A percentile compares a stretch with the other conserved stretches of the same genome.
These are phyloP conservation scores for Saccharomycopsis amapae DNA, from an alignment of 805 yeast genomes.

Conservation along the genomic window DNA sequence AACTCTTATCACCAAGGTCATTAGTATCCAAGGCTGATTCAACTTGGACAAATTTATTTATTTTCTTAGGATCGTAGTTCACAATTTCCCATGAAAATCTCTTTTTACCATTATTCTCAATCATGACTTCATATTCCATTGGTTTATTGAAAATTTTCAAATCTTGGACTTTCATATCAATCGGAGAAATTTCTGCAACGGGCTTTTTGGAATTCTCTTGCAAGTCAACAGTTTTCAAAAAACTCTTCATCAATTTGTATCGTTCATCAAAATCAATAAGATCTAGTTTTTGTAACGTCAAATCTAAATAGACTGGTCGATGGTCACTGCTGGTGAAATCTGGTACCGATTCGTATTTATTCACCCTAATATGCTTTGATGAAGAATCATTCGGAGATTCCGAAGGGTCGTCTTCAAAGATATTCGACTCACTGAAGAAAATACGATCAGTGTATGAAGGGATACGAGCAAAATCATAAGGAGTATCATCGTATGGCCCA, in stretches of 20 bases:
- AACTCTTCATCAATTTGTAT: conserved; percentile 30
- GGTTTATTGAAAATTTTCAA: conserved; percentile 25
- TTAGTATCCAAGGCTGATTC: conserved; percentile 20
- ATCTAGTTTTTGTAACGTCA: conserved; percentile 31
- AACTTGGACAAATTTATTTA: conserved; percentile 17
- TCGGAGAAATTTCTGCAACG: conserved; percentile 31
- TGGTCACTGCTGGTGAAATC: conserved; percentile 42
- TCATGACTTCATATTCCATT: conserved; percentile 28
- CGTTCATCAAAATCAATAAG: conserved; percentile 34
- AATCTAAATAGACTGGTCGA: conserved; percentile 38
- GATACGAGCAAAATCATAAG: conserved; percentile 32
- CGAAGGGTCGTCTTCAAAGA: conserved; percentile 25
- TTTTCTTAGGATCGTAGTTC: conserved; percentile 27
- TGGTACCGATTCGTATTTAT: conserved; percentile 24
- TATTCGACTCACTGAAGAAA: conserved; percentile 31
- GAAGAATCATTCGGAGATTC: conserved; percentile 12
- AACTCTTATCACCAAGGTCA: conserved; percentile 18
- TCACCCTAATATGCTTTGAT: conserved; percentile 27
- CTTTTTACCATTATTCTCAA: conserved; percentile 30
- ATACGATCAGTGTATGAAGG: conserved; percentile 61
- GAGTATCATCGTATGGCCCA: conserved; percentile 22
- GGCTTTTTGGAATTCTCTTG: conserved; percentile 40
- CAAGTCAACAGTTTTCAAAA: conserved; percentile 36
- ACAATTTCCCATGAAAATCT: conserved; percentile 33
- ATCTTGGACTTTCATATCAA: conserved; percentile 28